These are phyloP conservation scores for Termitomyces sp. DNA, from an alignment of 1,284 basidiomycete genomes.

Conservation along the genomic window DNA sequence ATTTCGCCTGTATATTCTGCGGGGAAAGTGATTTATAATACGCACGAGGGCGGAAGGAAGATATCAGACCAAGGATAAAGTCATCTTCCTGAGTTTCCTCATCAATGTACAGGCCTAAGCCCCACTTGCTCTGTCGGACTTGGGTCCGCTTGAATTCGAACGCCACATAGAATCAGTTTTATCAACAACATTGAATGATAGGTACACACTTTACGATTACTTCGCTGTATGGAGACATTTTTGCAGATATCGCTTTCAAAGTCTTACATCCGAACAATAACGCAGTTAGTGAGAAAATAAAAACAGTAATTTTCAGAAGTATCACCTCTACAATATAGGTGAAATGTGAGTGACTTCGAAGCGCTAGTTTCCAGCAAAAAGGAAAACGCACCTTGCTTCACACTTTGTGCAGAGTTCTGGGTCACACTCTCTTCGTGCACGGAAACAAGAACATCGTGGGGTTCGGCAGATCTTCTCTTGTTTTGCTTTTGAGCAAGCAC, in stretches of 20 bases:
- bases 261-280: slow-evolving; percentile 19
- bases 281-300: neutral
- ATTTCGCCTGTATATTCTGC: slow-evolving; percentile 57
- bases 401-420: slow-evolving; percentile 43
- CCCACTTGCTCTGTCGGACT: slow-evolving; percentile 37
- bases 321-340: slow-evolving; percentile 15
- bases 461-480: slow-evolving; percentile 22
- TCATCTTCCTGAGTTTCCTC: slow-evolving; percentile 34
- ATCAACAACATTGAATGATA: neutral
- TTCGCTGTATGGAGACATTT: slow-evolving; percentile 41
- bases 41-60: neutral
- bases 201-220: slow-evolving; percentile 31
- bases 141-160: slow-evolving; percentile 27
- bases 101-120: slow-evolving; percentile 47
- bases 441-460: slow-evolving; percentile 40
- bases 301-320: neutral
- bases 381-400: slow-evolving; percentile 26
- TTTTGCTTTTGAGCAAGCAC: slow-evolving; percentile 29
- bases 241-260: slow-evolving; percentile 26
- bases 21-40: neutral
- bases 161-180: neutral
- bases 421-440: slow-evolving; percentile 47
- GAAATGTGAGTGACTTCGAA: neutral
- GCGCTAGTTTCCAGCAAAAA: neutral
- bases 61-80: slow-evolving; percentile 42